Evolutionary conservation across 257 asterid species (phyloP).

Genomic region (Solanum pinnatisectum): DNA sequence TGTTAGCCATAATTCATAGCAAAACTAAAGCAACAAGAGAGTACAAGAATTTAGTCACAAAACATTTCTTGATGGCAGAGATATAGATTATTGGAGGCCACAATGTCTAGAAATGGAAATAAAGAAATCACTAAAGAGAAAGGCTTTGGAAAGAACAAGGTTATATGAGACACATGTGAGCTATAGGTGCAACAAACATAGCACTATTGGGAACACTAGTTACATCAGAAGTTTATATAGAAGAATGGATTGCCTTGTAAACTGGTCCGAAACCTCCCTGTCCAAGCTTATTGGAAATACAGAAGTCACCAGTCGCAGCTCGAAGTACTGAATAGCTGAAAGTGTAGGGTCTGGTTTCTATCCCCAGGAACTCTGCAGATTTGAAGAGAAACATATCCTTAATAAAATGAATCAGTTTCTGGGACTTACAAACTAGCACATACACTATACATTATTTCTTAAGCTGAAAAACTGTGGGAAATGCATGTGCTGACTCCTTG

Average conservation of each 20-base stretch:
- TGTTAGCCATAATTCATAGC: not conserved
- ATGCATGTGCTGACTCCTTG: not conserved
- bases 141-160: too few species aligned
- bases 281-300: slow-evolving; percentile 64
- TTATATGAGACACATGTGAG: not conserved
- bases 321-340: slow-evolving; percentile 58
- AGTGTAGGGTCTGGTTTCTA: slow-evolving; percentile 69
- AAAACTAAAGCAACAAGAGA: not conserved
- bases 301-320: slow-evolving; percentile 64
- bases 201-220: not conserved
- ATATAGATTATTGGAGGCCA: too few species aligned
- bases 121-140: too few species aligned
- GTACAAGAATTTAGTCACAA: not conserved
- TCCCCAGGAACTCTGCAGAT: slow-evolving; percentile 55
- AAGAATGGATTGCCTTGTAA: slow-evolving; percentile 40
- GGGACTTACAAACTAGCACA: not conserved
- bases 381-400: not conserved
- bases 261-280: slow-evolving; percentile 97
- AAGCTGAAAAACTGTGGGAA: not conserved
- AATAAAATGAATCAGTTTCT: not conserved
- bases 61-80: not conserved
- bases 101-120: too few species aligned
- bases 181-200: not conserved
- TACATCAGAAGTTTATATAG: not conserved
- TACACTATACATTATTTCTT: not conserved